phyloP scores from a whole-genome alignment of 495 filamentous ascomycete species.

The Neurospora sp. region DNA sequence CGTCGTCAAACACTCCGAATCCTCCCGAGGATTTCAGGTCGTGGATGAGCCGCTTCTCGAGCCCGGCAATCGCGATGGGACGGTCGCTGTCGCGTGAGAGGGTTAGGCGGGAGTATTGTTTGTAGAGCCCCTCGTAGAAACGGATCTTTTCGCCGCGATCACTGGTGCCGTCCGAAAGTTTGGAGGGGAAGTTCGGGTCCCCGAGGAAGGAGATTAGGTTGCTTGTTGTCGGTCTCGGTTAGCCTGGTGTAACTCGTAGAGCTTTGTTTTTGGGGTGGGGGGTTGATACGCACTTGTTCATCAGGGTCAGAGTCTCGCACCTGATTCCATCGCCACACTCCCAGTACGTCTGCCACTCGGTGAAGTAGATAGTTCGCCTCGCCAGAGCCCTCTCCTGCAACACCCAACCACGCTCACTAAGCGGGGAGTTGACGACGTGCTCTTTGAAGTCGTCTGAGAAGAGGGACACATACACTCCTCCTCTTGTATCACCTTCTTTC shows the following conservation, averaged over 20 bases:
- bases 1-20: constrained; percentile 16
- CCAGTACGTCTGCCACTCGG: constrained; percentile 28
- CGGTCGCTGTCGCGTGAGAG: constrained; percentile 17
- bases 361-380: constrained; percentile 33
- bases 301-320: constrained; percentile 24
- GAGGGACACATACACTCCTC: constrained; percentile 16
- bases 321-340: constrained; percentile 31
- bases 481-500: no score
- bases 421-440: constrained; percentile 21
- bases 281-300: constrained; percentile 23
- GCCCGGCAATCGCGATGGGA: constrained; percentile 20
- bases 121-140: constrained; percentile 21
- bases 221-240: constrained; percentile 4
- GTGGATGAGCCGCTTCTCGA: constrained; percentile 19
- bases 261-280: background rate
- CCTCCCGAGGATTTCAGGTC: constrained; percentile 12
- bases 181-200: constrained; percentile 27
- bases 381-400: constrained; percentile 33
- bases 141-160: constrained; percentile 11
- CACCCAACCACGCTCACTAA: constrained; percentile 32
- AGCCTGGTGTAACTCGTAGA: no score
- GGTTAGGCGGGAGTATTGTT: constrained; percentile 20
- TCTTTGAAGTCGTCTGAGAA: constrained; percentile 23
- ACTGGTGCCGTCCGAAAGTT: constrained; percentile 4
- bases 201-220: constrained; percentile 22